Base-by-base conservation (phyloP, 345 rosid genomes). In the Brassica cretica region DNA sequence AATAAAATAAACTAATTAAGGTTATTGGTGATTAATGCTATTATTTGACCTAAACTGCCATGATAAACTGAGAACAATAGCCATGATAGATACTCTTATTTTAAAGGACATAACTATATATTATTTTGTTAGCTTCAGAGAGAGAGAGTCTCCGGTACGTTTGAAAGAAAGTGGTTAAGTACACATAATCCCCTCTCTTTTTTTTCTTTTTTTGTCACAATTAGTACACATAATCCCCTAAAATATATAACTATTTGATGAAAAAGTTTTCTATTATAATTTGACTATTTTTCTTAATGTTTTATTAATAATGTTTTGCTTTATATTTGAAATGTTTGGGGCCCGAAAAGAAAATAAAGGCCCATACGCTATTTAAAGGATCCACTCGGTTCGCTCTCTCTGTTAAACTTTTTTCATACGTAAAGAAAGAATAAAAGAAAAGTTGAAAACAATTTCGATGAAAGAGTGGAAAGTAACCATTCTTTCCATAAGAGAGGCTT, bases 131-230 rank as follows among this genome's bases (percentile, higher is more conserved):
- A 74, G 74, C 59, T 67, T n/a, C 30, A 21, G 33, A 79, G 74
- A 71, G 74, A 71, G 76, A 44, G 64, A 41, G 53, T 73, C 82
- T 73, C 32, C 24, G 58, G 61, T 78, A 72, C 77, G 73, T 59
- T 78, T 35, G 70, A 67, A 67, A 73, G 74, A 78, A 78, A 73
- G 70, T 78, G 78, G 78, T 80, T 64, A 69, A 55, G 55, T 74
- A 70, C 79, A 62, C 78, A 74, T 74, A 74, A 79, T 73, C 82
- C 68, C 16, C 29, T 8, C 24, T 21, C 2, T 21, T 21, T 21
- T 21, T 21, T 21, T 21, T 1, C 0, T 1, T 21, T 21, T 21
- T 21, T 21, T 21, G 24, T 21, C 24, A 21, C 24, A 21, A 21
- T 21, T 21, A 55, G 55, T 74, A 70, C 79, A 62, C 78, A 74